phyloP scores from a whole-genome alignment of 176 grass and related monocot genomes.

The Areca catechu region DNA sequence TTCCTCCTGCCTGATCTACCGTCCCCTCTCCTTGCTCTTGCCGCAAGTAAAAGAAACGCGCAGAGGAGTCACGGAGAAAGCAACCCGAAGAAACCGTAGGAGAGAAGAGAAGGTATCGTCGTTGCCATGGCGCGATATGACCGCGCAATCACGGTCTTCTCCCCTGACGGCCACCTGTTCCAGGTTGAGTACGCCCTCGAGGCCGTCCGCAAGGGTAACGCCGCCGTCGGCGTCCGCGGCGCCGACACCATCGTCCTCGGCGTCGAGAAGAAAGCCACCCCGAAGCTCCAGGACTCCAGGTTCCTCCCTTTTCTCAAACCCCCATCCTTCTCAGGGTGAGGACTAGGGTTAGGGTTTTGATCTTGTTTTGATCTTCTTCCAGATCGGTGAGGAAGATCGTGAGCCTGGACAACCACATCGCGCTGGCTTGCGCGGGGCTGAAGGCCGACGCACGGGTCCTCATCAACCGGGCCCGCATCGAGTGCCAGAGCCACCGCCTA shows the following conservation, averaged over 20 bases:
- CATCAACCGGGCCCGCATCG: slow-evolving; percentile 89
- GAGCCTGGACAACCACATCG: slow-evolving; percentile 82
- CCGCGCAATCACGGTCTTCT: slow-evolving; percentile 99
- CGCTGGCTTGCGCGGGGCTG: slow-evolving; percentile 94
- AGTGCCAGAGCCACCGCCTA: slow-evolving; percentile 95
- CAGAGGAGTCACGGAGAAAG: too few species aligned
- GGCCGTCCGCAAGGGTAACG: slow-evolving; percentile 98
- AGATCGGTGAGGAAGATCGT: slow-evolving; percentile 90
- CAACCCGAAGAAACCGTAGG: too few species aligned
- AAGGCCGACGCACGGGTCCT: slow-evolving; percentile 92
- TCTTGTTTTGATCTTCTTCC: not conserved
- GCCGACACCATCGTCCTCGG: slow-evolving; percentile 90
- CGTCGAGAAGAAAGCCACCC: slow-evolving; percentile 98
- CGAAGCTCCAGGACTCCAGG: slow-evolving; percentile 97
- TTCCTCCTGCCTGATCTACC: too few species aligned
- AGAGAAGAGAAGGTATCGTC: too few species aligned
- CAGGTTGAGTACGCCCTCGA: slow-evolving; percentile 99
- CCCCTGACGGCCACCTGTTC: slow-evolving; percentile 98
- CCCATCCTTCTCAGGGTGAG: not conserved
- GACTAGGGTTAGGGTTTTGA: not conserved
- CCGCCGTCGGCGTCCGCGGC: slow-evolving; percentile 95
- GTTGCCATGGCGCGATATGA: slow-evolving; percentile 84
- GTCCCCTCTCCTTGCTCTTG: too few species aligned
- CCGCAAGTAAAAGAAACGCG: too few species aligned
- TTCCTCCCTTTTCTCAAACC: slow-evolving; percentile 5